Conservation (phyloP, 352 stramenopile genomes). For the Phytophthora podocarpi region DNA sequence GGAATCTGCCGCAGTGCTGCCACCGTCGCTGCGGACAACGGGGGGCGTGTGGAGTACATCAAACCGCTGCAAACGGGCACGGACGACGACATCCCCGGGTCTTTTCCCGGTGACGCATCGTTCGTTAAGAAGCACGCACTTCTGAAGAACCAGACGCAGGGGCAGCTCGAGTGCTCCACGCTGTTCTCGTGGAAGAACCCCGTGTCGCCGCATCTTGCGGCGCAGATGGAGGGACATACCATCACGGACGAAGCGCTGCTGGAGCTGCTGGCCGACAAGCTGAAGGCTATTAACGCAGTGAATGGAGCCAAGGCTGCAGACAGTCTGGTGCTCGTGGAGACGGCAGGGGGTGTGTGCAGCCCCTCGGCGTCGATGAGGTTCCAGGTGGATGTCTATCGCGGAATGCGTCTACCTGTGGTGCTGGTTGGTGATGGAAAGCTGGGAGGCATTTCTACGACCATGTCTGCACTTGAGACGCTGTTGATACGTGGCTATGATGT, state of each 20-base stretch:
- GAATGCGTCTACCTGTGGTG: constrained; percentile 89
- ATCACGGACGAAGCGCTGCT: constrained; percentile 91
- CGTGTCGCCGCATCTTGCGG: constrained; percentile 94
- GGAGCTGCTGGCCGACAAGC: constrained; percentile 61
- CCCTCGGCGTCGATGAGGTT: constrained; percentile 82
- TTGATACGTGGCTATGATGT: constrained; percentile 93
- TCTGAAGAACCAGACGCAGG: constrained; percentile 1
- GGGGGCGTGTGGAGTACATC: constrained; percentile 88
- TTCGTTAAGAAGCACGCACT: constrained; percentile 78
- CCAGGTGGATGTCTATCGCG: constrained; percentile 95
- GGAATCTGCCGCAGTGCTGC: constrained; percentile 89
- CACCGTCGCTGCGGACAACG: constrained; percentile 5
- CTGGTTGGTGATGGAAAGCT: constrained; percentile 97
- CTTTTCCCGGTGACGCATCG: constrained; percentile 80
- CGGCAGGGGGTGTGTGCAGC: constrained; percentile 94
- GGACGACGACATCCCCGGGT: constrained; percentile 45
- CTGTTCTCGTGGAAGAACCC: constrained; percentile 95
- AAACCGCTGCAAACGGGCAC: constrained; percentile 97
- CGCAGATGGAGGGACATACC: constrained; percentile 83
- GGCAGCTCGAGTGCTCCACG: constrained; percentile 70
- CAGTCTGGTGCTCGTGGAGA: constrained; percentile 92
- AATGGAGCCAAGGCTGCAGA: constrained; percentile 34
- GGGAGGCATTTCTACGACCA: constrained; percentile 95
- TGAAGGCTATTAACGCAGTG: constrained; percentile 45
- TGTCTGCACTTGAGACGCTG: constrained; percentile 94